A percentile compares a stretch with the other conserved stretches of the same genome.
Evolutionary conservation across 2,329 filamentous ascomycete species (phyloP).

Genomic region (Botrytis cinerea): DNA sequence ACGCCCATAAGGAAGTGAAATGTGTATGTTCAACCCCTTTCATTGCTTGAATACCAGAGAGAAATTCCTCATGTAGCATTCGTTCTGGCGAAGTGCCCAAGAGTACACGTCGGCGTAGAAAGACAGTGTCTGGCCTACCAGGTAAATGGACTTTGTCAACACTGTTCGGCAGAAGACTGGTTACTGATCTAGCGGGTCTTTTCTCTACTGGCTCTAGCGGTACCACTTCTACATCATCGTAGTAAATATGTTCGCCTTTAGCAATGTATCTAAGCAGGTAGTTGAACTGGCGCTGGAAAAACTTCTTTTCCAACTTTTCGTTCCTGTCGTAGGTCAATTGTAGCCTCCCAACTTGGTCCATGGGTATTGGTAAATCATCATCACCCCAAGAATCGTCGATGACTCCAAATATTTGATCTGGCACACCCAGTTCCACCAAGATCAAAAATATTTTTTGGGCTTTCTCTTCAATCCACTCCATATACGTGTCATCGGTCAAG

Average conservation of each 20-base stretch:
- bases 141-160: slow-evolving; percentile 65
- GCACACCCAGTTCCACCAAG: slow-evolving; percentile 66
- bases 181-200: slow-evolving; percentile 47
- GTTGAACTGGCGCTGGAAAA: slow-evolving; percentile 69
- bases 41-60: slow-evolving; percentile 60
- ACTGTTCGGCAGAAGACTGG: slow-evolving; percentile 45
- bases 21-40: slow-evolving; percentile 65
- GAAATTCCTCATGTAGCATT: slow-evolving; percentile 56
- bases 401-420: slow-evolving; percentile 73
- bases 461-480: slow-evolving; percentile 73
- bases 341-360: slow-evolving; percentile 65
- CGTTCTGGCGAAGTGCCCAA: slow-evolving; percentile 51
- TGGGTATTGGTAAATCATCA: slow-evolving; percentile 68
- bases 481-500: slow-evolving; percentile 71
- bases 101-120: slow-evolving; percentile 59
- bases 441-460: slow-evolving; percentile 72
- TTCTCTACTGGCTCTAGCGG: slow-evolving; percentile 68
- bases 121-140: slow-evolving; percentile 57
- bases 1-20: slow-evolving; percentile 69
- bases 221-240: slow-evolving; percentile 67
- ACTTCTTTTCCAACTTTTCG: slow-evolving; percentile 65
- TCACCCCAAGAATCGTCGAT: slow-evolving; percentile 79
- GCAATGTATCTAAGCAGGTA: slow-evolving; percentile 67
- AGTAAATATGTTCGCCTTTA: slow-evolving; percentile 62
- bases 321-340: slow-evolving; percentile 60